phyloP scores from a whole-genome alignment of 768 basidiomycete genomes.

The Scleroderma bovista region DNA sequence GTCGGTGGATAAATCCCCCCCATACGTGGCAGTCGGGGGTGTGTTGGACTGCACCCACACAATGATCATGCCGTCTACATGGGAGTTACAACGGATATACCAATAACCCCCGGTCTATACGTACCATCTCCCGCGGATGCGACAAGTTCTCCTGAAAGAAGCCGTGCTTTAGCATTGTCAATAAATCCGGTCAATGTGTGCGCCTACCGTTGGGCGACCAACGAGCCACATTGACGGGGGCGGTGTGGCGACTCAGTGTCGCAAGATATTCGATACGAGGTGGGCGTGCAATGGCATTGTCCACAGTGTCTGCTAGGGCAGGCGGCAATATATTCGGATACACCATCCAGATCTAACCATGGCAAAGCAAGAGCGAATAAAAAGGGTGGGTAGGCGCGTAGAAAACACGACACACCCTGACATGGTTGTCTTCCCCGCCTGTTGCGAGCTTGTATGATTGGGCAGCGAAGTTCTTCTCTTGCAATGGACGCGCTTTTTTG shows the following conservation, averaged over 20 bases:
- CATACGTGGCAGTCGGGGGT: slow-evolving; percentile 68
- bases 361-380: slow-evolving; percentile 1
- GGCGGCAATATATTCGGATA: slow-evolving; percentile 82
- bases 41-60: slow-evolving; percentile 85
- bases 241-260: slow-evolving; percentile 88
- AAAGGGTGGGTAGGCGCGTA: slow-evolving; percentile 8
- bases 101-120: slow-evolving; percentile 20
- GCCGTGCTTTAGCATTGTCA: not conserved
- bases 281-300: slow-evolving; percentile 40
- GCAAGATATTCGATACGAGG: slow-evolving; percentile 97
- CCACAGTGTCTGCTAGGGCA: slow-evolving; percentile 38
- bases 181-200: not conserved
- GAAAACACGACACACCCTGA: slow-evolving; percentile 63
- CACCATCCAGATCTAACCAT: slow-evolving; percentile 82
- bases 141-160: slow-evolving; percentile 68
- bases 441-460: slow-evolving; percentile 91
- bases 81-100: slow-evolving; percentile 1
- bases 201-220: slow-evolving; percentile 88
- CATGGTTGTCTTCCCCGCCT: slow-evolving; percentile 94
- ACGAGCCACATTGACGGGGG: slow-evolving; percentile 92
- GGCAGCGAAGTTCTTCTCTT: slow-evolving; percentile 50
- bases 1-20: slow-evolving; percentile 73
- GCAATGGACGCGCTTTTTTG: slow-evolving; percentile 71
- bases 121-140: slow-evolving; percentile 97
- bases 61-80: slow-evolving; percentile 90